Conservation (phyloP, 805 yeast genomes). For the Candida stauntonica region DNA sequence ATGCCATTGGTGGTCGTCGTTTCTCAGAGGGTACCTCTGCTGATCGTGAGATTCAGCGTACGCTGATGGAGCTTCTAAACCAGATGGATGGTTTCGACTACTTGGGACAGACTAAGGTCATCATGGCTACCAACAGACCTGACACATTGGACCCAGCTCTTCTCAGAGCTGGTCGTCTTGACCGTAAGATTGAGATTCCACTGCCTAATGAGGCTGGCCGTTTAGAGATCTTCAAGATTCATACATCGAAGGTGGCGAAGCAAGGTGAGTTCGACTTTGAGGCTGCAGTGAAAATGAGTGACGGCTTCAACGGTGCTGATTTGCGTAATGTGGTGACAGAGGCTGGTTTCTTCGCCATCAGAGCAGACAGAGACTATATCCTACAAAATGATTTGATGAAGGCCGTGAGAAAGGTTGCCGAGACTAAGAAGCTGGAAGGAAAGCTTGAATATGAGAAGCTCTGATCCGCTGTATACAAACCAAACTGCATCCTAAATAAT, state of each 20-base stretch:
- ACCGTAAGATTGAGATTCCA: conserved; percentile 92
- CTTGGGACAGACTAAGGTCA: conserved; percentile 93
- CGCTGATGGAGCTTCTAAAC: conserved; percentile 92
- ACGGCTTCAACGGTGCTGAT: conserved; percentile 98
- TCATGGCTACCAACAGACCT: conserved; percentile 99
- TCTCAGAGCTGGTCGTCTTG: conserved; percentile 95
- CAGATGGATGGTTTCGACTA: conserved; percentile 99
- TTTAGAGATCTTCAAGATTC: conserved; percentile 90
- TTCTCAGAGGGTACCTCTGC: conserved; percentile 98
- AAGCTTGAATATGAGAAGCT: conserved; percentile 92
- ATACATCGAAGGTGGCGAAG: conserved; percentile 77
- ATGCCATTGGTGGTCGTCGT: conserved; percentile 98
- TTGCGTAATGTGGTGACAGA: conserved; percentile 96
- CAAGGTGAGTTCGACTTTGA: conserved; percentile 96
- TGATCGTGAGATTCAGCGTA: conserved; percentile 97
- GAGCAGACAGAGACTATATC: conserved; percentile 96
- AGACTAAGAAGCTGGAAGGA: conserved; percentile 95
- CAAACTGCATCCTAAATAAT: background rate
- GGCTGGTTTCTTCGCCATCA: conserved; percentile 96
- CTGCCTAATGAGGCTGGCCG: conserved; percentile 96
- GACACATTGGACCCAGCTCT: conserved; percentile 97
- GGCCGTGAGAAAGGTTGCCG: conserved; percentile 97
- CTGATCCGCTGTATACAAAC: conserved; percentile 27
- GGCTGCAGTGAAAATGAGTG: conserved; percentile 97
- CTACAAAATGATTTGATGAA: conserved; percentile 92